These are phyloP conservation scores for Solanum pinnatisectum DNA, from an alignment of 257 asterid genomes.

Conservation along the genomic window DNA sequence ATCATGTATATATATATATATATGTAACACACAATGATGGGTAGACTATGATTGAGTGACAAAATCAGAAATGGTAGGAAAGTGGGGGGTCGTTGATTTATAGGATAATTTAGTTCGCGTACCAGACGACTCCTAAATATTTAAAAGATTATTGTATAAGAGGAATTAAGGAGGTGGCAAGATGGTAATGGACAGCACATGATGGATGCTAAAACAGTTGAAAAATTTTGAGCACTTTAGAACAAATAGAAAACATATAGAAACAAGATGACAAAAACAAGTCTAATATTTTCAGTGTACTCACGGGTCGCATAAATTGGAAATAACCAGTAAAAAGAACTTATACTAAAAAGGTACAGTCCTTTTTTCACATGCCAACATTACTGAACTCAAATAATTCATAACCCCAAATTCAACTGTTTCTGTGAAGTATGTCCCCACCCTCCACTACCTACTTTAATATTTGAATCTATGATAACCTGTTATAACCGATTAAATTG, in stretches of 20 bases:
- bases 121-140: background rate
- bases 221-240: background rate
- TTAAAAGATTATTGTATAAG: background rate
- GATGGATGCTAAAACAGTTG: constrained; percentile 5
- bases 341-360: background rate
- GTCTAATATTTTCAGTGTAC: constrained; percentile 9
- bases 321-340: constrained; percentile 30
- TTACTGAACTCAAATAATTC: constrained; percentile 22
- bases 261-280: constrained; percentile 46
- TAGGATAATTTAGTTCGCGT: background rate
- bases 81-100: background rate
- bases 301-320: constrained; percentile 60
- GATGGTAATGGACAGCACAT: constrained; percentile 24
- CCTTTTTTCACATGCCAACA: constrained; percentile 36
- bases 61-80: background rate
- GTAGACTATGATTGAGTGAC: background rate
- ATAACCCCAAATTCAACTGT: constrained; percentile 5
- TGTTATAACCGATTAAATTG: background rate
- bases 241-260: constrained; percentile 17
- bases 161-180: background rate
- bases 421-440: constrained; percentile 8
- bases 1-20: too few relatives aligned
- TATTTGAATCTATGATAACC: background rate
- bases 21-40: background rate
- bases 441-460: background rate